phyloP scores from a whole-genome alignment of 352 stramenopile species.

The Globisporangium okanoganense region DNA sequence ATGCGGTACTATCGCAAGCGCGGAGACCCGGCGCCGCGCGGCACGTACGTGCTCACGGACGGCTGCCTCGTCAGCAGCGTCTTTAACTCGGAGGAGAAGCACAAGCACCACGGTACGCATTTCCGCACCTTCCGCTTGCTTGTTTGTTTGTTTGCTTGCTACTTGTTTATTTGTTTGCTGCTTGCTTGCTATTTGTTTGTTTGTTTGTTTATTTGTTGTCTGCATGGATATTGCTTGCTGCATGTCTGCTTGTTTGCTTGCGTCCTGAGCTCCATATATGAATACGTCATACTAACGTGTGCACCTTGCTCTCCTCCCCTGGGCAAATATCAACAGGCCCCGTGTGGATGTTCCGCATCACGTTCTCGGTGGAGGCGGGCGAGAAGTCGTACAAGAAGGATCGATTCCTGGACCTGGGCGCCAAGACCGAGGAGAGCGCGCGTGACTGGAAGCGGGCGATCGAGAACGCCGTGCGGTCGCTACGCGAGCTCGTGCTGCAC shows the following conservation, averaged over 20 bases:
- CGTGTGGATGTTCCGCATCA: conserved; percentile 90
- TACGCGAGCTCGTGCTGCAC: conserved; percentile 68
- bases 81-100: conserved; percentile 88
- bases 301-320: not conserved
- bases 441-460: conserved; percentile 79
- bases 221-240: not conserved
- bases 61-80: conserved; percentile 72
- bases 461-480: conserved; percentile 73
- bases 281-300: not conserved
- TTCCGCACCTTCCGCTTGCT: not conserved
- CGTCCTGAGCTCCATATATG: not conserved
- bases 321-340: conserved; percentile 22
- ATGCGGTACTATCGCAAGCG: conserved; percentile 87
- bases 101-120: conserved; percentile 68
- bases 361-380: conserved; percentile 63
- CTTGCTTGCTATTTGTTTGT: not conserved
- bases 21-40: conserved; percentile 71
- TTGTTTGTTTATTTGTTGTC: not conserved
- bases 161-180: not conserved
- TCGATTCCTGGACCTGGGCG: conserved; percentile 79
- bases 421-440: conserved; percentile 81
- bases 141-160: not conserved
- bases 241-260: not conserved
- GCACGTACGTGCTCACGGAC: conserved; percentile 84
- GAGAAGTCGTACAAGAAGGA: conserved; percentile 90